Base-by-base conservation (phyloP, 129 eudicot species). In the Sambucus nigra region DNA sequence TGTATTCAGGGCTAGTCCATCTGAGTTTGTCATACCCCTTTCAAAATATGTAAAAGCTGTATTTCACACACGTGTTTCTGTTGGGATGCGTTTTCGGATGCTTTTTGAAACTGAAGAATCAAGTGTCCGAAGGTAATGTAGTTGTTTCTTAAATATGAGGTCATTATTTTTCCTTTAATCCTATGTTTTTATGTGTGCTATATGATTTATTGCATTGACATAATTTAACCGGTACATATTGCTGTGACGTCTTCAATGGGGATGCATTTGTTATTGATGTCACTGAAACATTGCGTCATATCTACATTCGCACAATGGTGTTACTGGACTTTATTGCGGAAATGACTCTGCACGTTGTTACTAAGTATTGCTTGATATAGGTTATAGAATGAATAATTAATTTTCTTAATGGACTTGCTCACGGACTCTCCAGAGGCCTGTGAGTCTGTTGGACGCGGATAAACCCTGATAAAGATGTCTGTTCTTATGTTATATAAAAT, bases 1-100 rank as follows among this genome's bases (percentile, higher is more conserved):
- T 51, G 44, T 39, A 17, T 64, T 35, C 80, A 91, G 99, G 82
- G 99, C 99, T 55, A 85, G 99, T 47, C 99, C 99, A 55, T 91
- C 91, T 42, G 99, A 91, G 66, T 91, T 91, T 66, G 95, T 91
- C 54, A 91, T 91, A 60, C 84, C 94, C 9, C 79, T 91, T 45
- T 74, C 99, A 23, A 91, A 91, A 65, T 91, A 91, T 60, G 86
- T 75, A 53, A 91, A 91, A 76, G 99, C 99, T 51, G 95, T 86
- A 61, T 87, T 82, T 77, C 95, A 91, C 69, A 91, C 95, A 3
- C 91, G 99, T 50, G 91, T 91, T 57, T 85, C 99, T 57, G 99
- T 91, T 47, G 99, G 99, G 61, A 91, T 91, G 99, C 94, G 99
- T 25, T 91, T 91, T 63, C 89, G 99, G 27, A 91, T 91, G 99